phyloP scores from a whole-genome alignment of 2,329 filamentous ascomycete species.

The Fusarium agapanthi region DNA sequence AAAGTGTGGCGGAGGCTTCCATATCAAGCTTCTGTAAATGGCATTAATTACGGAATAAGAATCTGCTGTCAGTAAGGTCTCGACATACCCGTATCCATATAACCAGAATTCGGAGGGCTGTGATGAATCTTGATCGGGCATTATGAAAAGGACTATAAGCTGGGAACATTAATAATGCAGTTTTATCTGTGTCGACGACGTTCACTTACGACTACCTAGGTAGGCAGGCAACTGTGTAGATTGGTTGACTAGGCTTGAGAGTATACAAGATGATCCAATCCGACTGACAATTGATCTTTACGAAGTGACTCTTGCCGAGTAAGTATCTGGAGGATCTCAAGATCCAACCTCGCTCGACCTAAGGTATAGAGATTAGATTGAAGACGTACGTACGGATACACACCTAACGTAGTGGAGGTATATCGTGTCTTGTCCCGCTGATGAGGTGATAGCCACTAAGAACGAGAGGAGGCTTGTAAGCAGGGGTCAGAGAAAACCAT shows the following conservation, averaged over 20 bases:
- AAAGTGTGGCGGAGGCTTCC: conserved; percentile 96
- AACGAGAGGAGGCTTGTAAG: not conserved
- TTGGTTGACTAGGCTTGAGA: not conserved
- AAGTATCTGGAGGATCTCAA: not conserved
- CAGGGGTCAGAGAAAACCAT: conserved; percentile 18
- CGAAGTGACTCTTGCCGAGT: not conserved
- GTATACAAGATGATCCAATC: not conserved
- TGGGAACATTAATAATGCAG: conserved; percentile 25
- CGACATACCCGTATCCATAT: conserved; percentile 88
- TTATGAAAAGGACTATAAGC: conserved; percentile 31
- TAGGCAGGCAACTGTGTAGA: not conserved
- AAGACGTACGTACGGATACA: not conserved
- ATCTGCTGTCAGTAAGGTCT: not conserved
- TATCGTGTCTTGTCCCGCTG: conserved; percentile 1
- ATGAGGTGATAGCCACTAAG: conserved; percentile 24
- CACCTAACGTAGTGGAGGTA: conserved; percentile 2
- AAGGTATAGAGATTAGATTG: not conserved
- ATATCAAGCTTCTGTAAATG: conserved; percentile 79
- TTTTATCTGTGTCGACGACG: not conserved
- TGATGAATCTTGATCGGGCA: conserved; percentile 49
- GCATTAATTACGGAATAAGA: conserved; percentile 15
- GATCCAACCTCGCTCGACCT: not conserved
- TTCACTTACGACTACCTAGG: not conserved
- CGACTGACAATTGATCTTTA: not conserved
- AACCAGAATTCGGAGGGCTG: conserved; percentile 81